A percentile compares a stretch with the other conserved stretches of the same genome.
Conservation (phyloP, 2,329 filamentous ascomycete species). For the Phoma sp. region DNA sequence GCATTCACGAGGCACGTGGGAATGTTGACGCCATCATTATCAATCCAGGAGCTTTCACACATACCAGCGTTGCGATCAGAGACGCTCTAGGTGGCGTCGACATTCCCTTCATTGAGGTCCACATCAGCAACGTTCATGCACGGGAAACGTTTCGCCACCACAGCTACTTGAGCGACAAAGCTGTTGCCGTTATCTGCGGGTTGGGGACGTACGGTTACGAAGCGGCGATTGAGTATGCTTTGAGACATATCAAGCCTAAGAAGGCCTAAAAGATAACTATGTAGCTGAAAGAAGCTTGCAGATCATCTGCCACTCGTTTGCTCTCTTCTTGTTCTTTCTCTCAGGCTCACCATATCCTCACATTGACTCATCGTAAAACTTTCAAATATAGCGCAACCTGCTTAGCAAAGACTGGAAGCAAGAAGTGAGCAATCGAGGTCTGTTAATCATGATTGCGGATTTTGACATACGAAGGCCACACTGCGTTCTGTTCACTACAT, state of each 20-base stretch:
- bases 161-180: slow-evolving; percentile 78
- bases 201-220: slow-evolving; percentile 59
- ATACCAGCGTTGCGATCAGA: slow-evolving; percentile 77
- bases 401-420: too few species aligned
- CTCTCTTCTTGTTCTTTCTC: too few species aligned
- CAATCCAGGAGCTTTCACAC: slow-evolving; percentile 77
- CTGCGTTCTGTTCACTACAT: too few species aligned
- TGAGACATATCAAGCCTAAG: slow-evolving; percentile 38
- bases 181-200: slow-evolving; percentile 73
- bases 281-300: background rate
- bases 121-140: slow-evolving; percentile 76
- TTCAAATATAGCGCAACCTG: too few species aligned
- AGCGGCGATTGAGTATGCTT: slow-evolving; percentile 53
- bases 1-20: slow-evolving; percentile 70
- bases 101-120: slow-evolving; percentile 79
- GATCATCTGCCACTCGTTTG: too few species aligned
- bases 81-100: slow-evolving; percentile 72
- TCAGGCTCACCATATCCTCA: too few species aligned
- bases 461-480: too few species aligned
- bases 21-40: slow-evolving; percentile 71
- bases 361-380: too few species aligned
- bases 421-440: too few species aligned
- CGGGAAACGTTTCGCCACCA: slow-evolving; percentile 72
- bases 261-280: slow-evolving; percentile 4
- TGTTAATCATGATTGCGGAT: too few species aligned